Evolutionary conservation across 2,329 filamentous ascomycete genomes (phyloP).

Genomic region (Epichloe glyceriae): DNA sequence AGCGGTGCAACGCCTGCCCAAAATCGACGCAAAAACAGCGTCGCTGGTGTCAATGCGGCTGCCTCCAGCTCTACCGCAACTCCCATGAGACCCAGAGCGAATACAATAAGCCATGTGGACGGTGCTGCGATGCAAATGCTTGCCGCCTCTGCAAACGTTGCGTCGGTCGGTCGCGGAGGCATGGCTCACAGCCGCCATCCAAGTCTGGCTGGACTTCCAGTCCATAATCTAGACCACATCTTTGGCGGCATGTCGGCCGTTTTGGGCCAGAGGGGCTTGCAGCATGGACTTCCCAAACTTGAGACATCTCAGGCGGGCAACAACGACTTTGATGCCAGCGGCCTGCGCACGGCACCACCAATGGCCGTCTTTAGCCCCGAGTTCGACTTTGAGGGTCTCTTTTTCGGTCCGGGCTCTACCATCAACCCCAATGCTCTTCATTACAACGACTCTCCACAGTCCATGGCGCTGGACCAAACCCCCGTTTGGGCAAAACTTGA

Average conservation of each 20-base stretch:
- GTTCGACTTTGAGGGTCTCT: constrained; percentile 31
- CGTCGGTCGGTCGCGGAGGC: constrained; percentile 28
- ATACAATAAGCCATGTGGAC: constrained; percentile 93
- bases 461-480: constrained; percentile 47
- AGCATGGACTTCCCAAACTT: constrained; percentile 64
- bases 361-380: constrained; percentile 50
- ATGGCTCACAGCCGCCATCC: constrained; percentile 57
- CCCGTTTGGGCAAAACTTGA: constrained; percentile 43
- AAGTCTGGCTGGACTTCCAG: constrained; percentile 56
- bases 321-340: constrained; percentile 47
- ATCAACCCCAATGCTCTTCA: constrained; percentile 67
- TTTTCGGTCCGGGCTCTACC: constrained; percentile 56
- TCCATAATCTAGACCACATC: constrained; percentile 45
- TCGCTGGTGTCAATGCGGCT: constrained; percentile 44
- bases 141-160: constrained; percentile 40
- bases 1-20: constrained; percentile 54
- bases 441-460: constrained; percentile 66
- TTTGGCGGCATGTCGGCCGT: constrained; percentile 62
- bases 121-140: constrained; percentile 61
- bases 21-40: constrained; percentile 80
- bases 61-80: constrained; percentile 33
- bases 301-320: constrained; percentile 60
- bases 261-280: constrained; percentile 51
- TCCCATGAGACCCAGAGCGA: constrained; percentile 75
- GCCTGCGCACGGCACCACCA: constrained; percentile 66